Evolutionary conservation across 371 early-diverging fungal species (phyloP), one percentile per base, ranked within the genome.

Genomic region (Mortierella sp.): DNA sequence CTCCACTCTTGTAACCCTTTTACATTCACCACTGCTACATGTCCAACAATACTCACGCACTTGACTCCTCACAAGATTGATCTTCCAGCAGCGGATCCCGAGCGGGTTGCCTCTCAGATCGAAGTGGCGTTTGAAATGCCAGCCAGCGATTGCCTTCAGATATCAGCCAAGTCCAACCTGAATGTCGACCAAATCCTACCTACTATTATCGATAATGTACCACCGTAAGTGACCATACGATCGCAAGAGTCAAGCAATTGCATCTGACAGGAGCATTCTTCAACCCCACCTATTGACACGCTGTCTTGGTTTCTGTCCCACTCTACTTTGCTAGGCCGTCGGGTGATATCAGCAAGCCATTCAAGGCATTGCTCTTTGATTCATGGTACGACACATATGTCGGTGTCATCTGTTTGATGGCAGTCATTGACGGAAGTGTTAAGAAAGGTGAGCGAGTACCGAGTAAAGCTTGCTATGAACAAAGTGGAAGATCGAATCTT

Each of bases 361-460:
- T 98, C 67, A 86, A 90, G 63, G 93, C 92, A 0, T 82, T 98
- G 10, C 79, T 98, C 28, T 98, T 98, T 69, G 99, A 98, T 78
- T 93, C 93, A 13, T 98, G 98, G 98, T 96, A 96, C 79, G 97
- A 98, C 74, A 86, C 86, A 28, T 98, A 97, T 79, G 90, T 93
- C 0, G 99, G 99, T 19, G 98, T 97, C 13, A 89, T 98, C 6
- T 97, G 96, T 72, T 82, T 98, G 80, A 79, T 98, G 67, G 92
- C 94, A 6, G 87, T 98, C 13, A 84, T 89, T 30, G 95, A 96
- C 80, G 99, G 99, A 14, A 78, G 71, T 4, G 65, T 98, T 9
- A 81, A 84, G 51, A 93, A 93, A 80, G 94, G 93, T 86, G 66
- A 61, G 24, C n/a, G 21, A 5, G 26, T 12, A 30, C n/a, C 47